Base-by-base conservation (phyloP, 1,284 basidiomycete species). In the Coniophora puteana region DNA sequence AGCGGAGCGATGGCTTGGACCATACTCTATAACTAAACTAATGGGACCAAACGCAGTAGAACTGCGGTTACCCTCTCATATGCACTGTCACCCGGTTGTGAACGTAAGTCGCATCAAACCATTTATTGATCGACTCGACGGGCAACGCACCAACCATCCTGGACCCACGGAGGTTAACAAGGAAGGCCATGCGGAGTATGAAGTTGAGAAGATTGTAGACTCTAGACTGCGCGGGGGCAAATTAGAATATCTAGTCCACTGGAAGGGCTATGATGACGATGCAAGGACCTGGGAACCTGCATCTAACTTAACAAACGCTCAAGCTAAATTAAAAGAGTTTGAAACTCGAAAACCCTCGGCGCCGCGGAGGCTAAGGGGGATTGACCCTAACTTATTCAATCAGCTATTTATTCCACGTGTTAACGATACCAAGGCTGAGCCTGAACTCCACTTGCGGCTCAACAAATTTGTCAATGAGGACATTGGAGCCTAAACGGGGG, bases 41-140 rank as follows among this genome's bases (percentile, higher is more conserved):
- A 30, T 38, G 7, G 27, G 17, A 8, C 11, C 11, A 8, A 38
- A 38, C 16, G 26, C 26, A 1, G 27, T 40, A 1, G 31, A 46
- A 25, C 13, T 54, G 18, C 29, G 43, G 13, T 33, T 42, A 14
- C 44, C 46, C 3, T 13, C 6, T 2, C 8, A 13, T 5, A 38
- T 38, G 37, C 8, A 20, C 5, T 29, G 29, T 16, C 37, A 38
- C 16, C 37, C 17, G 2, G 18, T 38, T 4, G 36, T 37, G 8
- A 37, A 37, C 17, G n/a, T 37, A 25, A 25, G 23, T 24, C 12
- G 22, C 5, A 14, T 37, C 4, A 43, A 51, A 36, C 12, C 8
- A 6, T 30, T 39, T 13, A 32, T 38, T 14, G 37, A 40, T n/a
- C 28, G 43, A 12, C 16, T 27, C 5, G n/a, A 8, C 5, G 10